Evolutionary conservation across 768 basidiomycete genomes (phyloP).

Genomic region (Clavulina sp.): DNA sequence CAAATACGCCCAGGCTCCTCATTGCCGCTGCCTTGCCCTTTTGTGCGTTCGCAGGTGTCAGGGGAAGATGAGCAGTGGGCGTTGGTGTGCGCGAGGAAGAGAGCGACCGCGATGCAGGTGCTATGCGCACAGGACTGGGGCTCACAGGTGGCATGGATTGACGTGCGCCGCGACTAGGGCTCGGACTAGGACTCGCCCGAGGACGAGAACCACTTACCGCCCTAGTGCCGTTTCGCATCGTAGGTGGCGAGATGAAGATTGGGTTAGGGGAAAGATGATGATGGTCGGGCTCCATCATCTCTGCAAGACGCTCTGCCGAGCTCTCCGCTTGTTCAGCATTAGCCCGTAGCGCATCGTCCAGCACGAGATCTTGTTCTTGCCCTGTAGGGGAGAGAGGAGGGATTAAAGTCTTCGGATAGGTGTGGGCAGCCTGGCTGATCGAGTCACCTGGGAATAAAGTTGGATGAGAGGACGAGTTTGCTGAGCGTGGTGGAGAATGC

Average conservation of each 20-base stretch:
- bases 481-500: background rate
- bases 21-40: constrained; percentile 34
- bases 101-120: constrained; percentile 10
- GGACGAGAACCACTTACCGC: no score
- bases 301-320: constrained; percentile 72
- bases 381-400: background rate
- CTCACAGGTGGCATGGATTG: constrained; percentile 26
- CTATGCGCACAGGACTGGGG: background rate
- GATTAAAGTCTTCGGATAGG: background rate
- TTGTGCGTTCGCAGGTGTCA: constrained; percentile 44
- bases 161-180: no score
- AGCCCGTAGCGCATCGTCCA: constrained; percentile 74
- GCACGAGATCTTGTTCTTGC: constrained; percentile 24
- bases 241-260: no score
- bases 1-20: constrained; percentile 27
- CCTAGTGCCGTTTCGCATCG: no score
- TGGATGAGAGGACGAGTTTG: background rate
- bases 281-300: constrained; percentile 51
- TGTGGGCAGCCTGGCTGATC: background rate
- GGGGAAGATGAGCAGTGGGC: constrained; percentile 21
- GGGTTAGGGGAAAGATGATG: constrained; percentile 37
- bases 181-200: no score
- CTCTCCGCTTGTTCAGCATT: constrained; percentile 88
- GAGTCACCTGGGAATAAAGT: background rate
- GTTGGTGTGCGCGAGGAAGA: background rate